Conservation (phyloP, 2,329 filamentous ascomycete genomes). For the Cladosporium austrohemisphaericum region DNA sequence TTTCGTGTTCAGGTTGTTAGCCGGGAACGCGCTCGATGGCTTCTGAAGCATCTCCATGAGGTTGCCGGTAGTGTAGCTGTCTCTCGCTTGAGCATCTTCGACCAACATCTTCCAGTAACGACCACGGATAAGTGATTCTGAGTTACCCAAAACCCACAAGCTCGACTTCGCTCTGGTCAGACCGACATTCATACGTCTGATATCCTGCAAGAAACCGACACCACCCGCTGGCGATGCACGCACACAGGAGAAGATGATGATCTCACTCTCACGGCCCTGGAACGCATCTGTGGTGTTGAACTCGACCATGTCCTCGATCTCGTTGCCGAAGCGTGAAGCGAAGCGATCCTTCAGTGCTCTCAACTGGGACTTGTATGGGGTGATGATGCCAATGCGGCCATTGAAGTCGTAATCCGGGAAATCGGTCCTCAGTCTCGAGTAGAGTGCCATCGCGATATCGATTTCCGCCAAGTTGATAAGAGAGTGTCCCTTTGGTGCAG, state of each 20-base stretch:
- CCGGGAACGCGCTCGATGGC: conserved; percentile 45
- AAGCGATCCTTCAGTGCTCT: conserved; percentile 76
- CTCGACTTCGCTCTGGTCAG: conserved; percentile 94
- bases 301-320: conserved; percentile 75
- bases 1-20: conserved; percentile 18
- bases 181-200: conserved; percentile 98
- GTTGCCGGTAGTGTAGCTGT: conserved; percentile 71
- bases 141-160: conserved; percentile 93
- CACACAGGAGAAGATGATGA: conserved; percentile 99
- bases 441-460: conserved; percentile 79
- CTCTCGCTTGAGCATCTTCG: conserved; percentile 69
- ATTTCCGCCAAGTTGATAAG: conserved; percentile 86
- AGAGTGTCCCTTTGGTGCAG: conserved; percentile 79
- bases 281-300: conserved; percentile 99
- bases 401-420: conserved; percentile 65
- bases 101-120: conserved; percentile 89
- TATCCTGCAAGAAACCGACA: conserved; percentile 97
- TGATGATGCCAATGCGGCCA: conserved; percentile 93
- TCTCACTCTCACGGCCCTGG: conserved; percentile 91
- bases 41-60: conserved; percentile 52
- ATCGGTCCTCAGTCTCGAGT: conserved; percentile 72
- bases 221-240: conserved; percentile 87
- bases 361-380: conserved; percentile 93
- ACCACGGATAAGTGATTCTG: conserved; percentile 77
- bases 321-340: conserved; percentile 64